These are phyloP conservation scores for Friedmanniomyces endolithicus DNA, from an alignment of 495 filamentous ascomycete genomes.

Conservation along the genomic window DNA sequence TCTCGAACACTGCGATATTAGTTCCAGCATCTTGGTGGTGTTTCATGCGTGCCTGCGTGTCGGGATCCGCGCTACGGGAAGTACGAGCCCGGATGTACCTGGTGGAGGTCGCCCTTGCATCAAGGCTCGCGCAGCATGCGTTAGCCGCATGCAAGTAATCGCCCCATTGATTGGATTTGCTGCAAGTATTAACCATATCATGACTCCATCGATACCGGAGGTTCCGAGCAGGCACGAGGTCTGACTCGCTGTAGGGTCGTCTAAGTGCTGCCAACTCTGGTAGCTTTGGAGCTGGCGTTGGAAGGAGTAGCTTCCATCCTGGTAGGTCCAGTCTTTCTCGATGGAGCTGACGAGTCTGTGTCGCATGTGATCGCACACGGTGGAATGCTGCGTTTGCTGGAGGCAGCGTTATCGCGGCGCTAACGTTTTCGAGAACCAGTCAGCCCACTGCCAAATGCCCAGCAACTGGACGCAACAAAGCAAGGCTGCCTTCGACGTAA, in stretches of 20 bases:
- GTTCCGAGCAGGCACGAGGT: not conserved
- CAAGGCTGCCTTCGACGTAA: not conserved
- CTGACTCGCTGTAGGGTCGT: not conserved
- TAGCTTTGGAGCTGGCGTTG: not conserved
- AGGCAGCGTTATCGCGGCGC: not conserved
- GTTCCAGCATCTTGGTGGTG: not conserved
- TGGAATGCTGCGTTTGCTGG: not conserved
- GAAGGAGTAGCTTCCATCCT: not conserved
- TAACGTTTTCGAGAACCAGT: not conserved
- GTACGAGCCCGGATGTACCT: not conserved
- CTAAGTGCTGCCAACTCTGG: not conserved
- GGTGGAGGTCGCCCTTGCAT: conserved; percentile 2
- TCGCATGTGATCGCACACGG: conserved; percentile 4
- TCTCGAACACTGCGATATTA: not conserved
- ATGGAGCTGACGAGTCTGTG: no score
- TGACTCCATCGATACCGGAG: not conserved
- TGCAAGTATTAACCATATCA: not conserved
- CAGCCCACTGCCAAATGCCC: not conserved
- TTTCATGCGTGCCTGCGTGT: not conserved
- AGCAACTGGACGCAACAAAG: not conserved
- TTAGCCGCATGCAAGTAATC: conserved; percentile 10
- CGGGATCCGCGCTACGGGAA: not conserved
- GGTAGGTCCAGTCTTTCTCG: not conserved
- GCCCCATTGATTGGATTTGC: not conserved
- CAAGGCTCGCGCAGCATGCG: not conserved